Base-by-base conservation (phyloP, 352 stramenopile species). In the Globisporangium megalacanthum region DNA sequence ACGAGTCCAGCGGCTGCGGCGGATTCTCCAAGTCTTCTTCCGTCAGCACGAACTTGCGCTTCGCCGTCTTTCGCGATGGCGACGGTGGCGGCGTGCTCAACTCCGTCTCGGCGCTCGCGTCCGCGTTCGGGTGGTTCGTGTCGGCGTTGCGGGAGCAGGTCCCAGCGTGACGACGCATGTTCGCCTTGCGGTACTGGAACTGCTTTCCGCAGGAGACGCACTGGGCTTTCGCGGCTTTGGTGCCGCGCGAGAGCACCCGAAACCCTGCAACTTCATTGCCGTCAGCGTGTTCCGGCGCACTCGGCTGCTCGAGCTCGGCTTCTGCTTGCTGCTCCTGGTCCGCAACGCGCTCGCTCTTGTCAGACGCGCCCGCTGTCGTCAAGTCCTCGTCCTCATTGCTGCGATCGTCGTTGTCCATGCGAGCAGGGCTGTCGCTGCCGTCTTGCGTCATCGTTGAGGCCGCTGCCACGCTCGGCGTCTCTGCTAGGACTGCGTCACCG, bases 151-250 rank as follows among this genome's bases (percentile, higher is more conserved):
- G 47, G 14, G 13, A 17, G 25, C 54, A 60, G 17, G 3, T n/a
- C 15, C 20, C 29, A 13, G 33, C 35, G 19, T 60, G 54, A 0
- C 33, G 45, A 9, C 7, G 41, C 31, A 60, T 42, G 6, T n/a
- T 39, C 19, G n/a, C 22, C 14, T 46, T 52, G 4, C 25, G 41
- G 4, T 39, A 39, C 8, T 6, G 29, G 19, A 60, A 14, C 14
- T 53, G 19, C 5, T 13, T 52, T 7, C 44, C 54, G 33, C 54
- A 60, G 22, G 20, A 1, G 22, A 36, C 8, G 37, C 54, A 60
- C 45, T 60, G 31, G 1, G 15, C 54, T 53, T 53, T 49, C 58
- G 61, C 10, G 66, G 85, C 52, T 60, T 68, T 51, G 15, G 41
- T 20, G 6, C 4, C 1, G 41, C 41, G 41, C 15, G 41, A 46